phyloP scores from a whole-genome alignment of 2,329 filamentous ascomycete genomes.

The Microsporum ferrugineum region DNA sequence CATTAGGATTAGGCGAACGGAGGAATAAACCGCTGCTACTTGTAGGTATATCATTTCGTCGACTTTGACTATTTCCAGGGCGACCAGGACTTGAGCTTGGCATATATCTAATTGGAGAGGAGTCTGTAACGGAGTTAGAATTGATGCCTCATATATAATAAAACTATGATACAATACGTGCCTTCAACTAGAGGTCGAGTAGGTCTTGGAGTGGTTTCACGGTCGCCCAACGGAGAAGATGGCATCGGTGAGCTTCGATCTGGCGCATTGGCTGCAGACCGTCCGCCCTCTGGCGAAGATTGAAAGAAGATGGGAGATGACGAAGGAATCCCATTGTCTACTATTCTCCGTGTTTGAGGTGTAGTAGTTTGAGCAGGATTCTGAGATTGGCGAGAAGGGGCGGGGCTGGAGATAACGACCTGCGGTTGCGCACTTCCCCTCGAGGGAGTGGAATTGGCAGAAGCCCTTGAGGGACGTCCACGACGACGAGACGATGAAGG shows the following conservation, averaged over 20 bases:
- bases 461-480: conserved; percentile 30
- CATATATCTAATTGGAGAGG: conserved; percentile 83
- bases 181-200: conserved; percentile 29
- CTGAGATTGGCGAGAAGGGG: conserved; percentile 18
- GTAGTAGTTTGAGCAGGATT: conserved; percentile 34
- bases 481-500: conserved; percentile 32
- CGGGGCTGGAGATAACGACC: conserved; percentile 7
- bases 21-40: conserved; percentile 84
- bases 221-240: conserved; percentile 30
- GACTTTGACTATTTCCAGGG: conserved; percentile 40
- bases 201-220: conserved; percentile 34
- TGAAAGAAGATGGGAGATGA: conserved; percentile 76
- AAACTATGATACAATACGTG: conserved; percentile 17
- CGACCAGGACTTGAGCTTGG: conserved; percentile 79
- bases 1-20: conserved; percentile 46
- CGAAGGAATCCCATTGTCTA: conserved; percentile 38
- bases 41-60: conserved; percentile 62
- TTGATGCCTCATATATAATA: background rate
- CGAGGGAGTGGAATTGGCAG: conserved; percentile 29
- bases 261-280: conserved; percentile 29
- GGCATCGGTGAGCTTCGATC: conserved; percentile 40
- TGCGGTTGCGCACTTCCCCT: conserved; percentile 17
- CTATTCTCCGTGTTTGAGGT: conserved; percentile 36
- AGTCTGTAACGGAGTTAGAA: conserved; percentile 48
- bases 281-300: conserved; percentile 44